These are phyloP conservation scores for Fraxinus latifolia DNA, from an alignment of 305 asterid genomes.

Conservation along the genomic window DNA sequence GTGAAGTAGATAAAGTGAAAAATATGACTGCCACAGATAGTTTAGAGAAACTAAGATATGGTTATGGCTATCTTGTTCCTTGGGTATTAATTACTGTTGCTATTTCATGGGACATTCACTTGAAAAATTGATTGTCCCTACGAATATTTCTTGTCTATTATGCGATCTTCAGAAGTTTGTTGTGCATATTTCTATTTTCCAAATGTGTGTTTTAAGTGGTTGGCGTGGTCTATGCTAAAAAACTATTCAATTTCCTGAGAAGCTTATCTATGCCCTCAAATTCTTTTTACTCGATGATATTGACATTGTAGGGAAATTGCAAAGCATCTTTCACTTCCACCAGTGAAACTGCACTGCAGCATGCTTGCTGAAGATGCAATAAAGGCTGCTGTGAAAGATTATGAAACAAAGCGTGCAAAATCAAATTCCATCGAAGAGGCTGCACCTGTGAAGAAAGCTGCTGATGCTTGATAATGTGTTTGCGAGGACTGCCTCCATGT, in stretches of 20 bases:
- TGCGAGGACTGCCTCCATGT: background rate
- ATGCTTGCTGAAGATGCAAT: constrained; percentile 99
- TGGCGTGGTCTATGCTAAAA: background rate
- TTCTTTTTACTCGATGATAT: background rate
- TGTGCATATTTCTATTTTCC: background rate
- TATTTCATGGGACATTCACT: background rate
- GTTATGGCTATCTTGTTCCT: background rate
- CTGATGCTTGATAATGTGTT: constrained; percentile 39
- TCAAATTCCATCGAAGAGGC: constrained; percentile 23
- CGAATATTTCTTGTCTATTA: background rate
- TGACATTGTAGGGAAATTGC: constrained; percentile 71
- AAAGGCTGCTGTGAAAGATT: constrained; percentile 91
- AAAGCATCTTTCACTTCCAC: constrained; percentile 93
- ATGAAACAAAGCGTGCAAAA: constrained; percentile 62
- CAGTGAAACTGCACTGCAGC: constrained; percentile 95
- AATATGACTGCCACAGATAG: background rate
- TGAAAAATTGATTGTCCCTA: background rate
- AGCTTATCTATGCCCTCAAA: background rate
- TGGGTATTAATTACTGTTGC: background rate
- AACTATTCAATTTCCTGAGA: background rate
- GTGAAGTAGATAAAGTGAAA: background rate
- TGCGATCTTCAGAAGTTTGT: background rate
- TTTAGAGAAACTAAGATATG: background rate
- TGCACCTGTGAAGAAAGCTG: constrained; percentile 40
- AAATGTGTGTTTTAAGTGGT: background rate